A percentile compares a stretch with the other conserved stretches of the same genome.
phyloP scores from a whole-genome alignment of 768 basidiomycete species.

The Lyophyllum shimeji region DNA sequence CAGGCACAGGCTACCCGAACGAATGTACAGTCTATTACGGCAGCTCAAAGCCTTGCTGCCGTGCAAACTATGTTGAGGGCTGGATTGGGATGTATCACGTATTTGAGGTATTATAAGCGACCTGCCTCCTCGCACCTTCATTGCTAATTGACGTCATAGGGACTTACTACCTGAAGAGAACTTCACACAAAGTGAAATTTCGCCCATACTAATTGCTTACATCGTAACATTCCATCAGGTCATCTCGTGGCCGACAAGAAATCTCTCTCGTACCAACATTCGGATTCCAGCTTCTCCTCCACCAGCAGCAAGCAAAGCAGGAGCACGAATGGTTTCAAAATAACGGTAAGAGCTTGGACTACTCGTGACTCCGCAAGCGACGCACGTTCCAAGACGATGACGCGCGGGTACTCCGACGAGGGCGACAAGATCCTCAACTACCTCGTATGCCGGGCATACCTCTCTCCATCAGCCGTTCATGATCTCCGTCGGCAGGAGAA shows the following conservation, averaged over 20 bases:
- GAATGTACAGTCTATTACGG: conserved; percentile 46
- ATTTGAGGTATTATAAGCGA: conserved; percentile 50
- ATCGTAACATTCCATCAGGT: conserved; percentile 32
- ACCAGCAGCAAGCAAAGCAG: conserved; percentile 34
- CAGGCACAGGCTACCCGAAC: conserved; percentile 34
- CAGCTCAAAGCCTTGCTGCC: conserved; percentile 62
- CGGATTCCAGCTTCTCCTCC: conserved; percentile 37
- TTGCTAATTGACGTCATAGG: conserved; percentile 31
- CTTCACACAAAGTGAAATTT: conserved; percentile 57
- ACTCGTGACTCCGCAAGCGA: neutral
- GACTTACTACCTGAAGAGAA: conserved; percentile 80
- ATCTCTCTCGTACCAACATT: conserved; percentile 27
- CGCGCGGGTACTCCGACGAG: conserved; percentile 77
- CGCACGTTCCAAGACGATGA: conserved; percentile 45
- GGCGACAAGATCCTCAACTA: conserved; percentile 83
- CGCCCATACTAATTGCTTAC: neutral
- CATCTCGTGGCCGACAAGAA: conserved; percentile 55
- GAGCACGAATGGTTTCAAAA: conserved; percentile 63
- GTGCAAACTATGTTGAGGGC: conserved; percentile 74
- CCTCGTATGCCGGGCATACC: conserved; percentile 47
- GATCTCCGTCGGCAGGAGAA: conserved; percentile 53
- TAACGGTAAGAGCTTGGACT: conserved; percentile 46
- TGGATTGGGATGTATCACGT: conserved; percentile 75
- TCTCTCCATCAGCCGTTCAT: conserved; percentile 5
- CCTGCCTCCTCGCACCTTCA: neutral